Conservation (phyloP, 305 asterid species). For the Euphrasia arctica region DNA sequence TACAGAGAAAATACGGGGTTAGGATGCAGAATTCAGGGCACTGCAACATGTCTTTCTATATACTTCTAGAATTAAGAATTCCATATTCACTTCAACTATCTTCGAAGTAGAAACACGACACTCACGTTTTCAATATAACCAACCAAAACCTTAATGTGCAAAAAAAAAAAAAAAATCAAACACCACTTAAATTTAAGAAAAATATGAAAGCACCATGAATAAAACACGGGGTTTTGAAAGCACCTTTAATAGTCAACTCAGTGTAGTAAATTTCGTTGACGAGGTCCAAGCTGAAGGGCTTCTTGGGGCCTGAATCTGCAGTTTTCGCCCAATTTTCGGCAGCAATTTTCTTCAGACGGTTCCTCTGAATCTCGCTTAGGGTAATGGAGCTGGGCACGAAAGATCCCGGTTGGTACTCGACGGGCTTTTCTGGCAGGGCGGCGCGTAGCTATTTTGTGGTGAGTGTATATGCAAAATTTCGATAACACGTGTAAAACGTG, state of each 20-base stretch:
- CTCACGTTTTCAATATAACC: neutral
- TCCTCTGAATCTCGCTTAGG: slow-evolving; percentile 83
- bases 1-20: neutral
- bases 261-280: slow-evolving; percentile 76
- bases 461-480: too few relatives aligned
- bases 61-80: slow-evolving; percentile 4
- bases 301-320: slow-evolving; percentile 45
- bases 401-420: slow-evolving; percentile 54
- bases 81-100: slow-evolving; percentile 6
- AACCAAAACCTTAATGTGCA: neutral
- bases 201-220: slow-evolving; percentile 9
- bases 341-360: slow-evolving; percentile 80
- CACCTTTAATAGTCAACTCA: slow-evolving; percentile 82
- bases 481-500: too few relatives aligned
- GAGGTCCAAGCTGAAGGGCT: slow-evolving; percentile 71
- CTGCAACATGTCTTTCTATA: slow-evolving; percentile 11
- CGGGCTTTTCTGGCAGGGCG: slow-evolving; percentile 44
- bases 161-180: neutral
- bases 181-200: neutral
- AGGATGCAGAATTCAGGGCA: neutral
- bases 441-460: slow-evolving; percentile 16
- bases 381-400: slow-evolving; percentile 71
- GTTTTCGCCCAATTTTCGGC: slow-evolving; percentile 69
- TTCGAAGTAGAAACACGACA: slow-evolving; percentile 6
- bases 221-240: neutral